These are phyloP conservation scores for Eimeria necatrix DNA, from an alignment of 169 alveolate genomes.

Conservation along the genomic window DNA sequence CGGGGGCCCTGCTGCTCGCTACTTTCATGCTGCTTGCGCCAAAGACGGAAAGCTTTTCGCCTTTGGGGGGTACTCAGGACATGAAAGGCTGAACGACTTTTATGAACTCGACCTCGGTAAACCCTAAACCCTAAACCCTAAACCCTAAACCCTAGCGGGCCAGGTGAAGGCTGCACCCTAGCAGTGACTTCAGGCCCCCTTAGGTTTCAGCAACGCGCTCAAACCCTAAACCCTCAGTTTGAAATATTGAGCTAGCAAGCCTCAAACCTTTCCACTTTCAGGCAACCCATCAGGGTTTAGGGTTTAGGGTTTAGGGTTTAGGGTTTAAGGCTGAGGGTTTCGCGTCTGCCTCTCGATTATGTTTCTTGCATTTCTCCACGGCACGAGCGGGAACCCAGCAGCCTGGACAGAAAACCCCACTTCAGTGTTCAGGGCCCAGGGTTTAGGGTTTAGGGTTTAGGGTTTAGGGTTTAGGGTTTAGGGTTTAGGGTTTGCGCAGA, in stretches of 20 bases:
- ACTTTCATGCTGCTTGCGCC: slow-evolving; percentile 33
- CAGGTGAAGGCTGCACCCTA: not conserved
- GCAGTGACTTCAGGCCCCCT: not conserved
- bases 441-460: not conserved
- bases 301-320: not conserved
- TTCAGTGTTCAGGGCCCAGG: not conserved
- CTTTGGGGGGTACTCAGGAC: slow-evolving; percentile 94
- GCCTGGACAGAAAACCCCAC: too few species aligned
- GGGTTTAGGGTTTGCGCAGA: slow-evolving; percentile 75
- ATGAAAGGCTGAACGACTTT: slow-evolving; percentile 91
- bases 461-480: slow-evolving; percentile 19
- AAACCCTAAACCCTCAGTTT: not conserved
- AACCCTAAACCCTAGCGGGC: not conserved
- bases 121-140: slow-evolving; percentile 37
- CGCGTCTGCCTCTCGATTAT: not conserved
- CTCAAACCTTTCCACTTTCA: not conserved
- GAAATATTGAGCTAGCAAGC: not conserved
- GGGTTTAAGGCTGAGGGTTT: slow-evolving; percentile 34
- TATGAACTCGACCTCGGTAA: slow-evolving; percentile 76
- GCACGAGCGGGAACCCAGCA: too few species aligned
- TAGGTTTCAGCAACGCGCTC: too few species aligned
- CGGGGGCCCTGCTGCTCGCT: slow-evolving; percentile 42
- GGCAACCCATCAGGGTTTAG: not conserved
- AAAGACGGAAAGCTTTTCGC: slow-evolving; percentile 78
- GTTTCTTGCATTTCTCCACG: too few species aligned